Base-by-base conservation (phyloP, 129 eudicot genomes). In the Centrapalus pauciflorus region DNA sequence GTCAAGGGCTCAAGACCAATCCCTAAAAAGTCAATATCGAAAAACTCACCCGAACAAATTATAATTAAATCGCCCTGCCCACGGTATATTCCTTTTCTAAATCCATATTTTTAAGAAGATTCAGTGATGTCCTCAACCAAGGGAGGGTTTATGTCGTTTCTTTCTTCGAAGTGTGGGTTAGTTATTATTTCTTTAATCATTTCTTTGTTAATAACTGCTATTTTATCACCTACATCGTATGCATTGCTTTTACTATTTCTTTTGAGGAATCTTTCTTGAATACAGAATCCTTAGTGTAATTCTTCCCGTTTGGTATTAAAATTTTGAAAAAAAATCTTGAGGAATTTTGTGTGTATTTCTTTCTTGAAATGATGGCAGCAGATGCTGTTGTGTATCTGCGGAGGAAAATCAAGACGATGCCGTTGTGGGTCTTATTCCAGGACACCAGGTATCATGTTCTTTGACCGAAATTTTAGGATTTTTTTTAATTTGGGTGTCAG, bases 361-460 rank as follows among this genome's bases (percentile, higher is more conserved):
- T 48, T 72, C 14, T 26, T 6, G 32, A 63, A 63, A 35, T 50
- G 32, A 56, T 43, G 60, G 38, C 55, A 28, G 26, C 56, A 73
- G 58, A 52, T 62, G 68, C 61, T 33, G 41, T 71, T 65, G 67
- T 61, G 58, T 68, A 33, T 71, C 34, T 57, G 41, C 13, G 74
- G 16, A 43, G 8, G 67, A 68, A 21, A 41, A 37, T 67, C 23
- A 69, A 27, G 2, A 64, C 51, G 8, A 62, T 73, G 57, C 86
- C 83, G 7, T 34, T 78, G 40, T 74, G 87, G 83, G 76, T 54
- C 64, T 75, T 75, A 33, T 79, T 75, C 66, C 77, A 66, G 57
- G 62, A 55, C 65, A 74, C 63, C 51, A 48, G 85, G 85, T 81
- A 81, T 32, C 43, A 32, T 54, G 21, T 43, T 59, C n/a, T 69